A percentile compares a stretch with the other conserved stretches of the same genome.
These are phyloP conservation scores for Auxenochlorella pyrenoidosa DNA, from an alignment of 139 green algal species.

Conservation along the genomic window DNA sequence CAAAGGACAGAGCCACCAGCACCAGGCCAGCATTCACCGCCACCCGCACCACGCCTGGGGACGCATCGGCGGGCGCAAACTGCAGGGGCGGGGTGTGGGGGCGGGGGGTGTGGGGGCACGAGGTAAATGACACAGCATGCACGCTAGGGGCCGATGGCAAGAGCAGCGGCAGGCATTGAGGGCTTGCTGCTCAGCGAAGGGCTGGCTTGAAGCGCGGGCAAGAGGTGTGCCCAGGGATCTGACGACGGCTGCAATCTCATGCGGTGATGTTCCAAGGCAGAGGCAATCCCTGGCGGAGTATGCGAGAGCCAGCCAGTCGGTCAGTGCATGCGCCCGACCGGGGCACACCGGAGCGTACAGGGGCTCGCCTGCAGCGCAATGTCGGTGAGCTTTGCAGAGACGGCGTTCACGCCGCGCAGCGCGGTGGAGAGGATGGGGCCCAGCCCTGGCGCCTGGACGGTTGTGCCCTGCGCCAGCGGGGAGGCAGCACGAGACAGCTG, in stretches of 20 bases:
- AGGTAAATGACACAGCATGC: neutral
- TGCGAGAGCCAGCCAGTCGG: neutral
- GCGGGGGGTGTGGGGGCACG: neutral
- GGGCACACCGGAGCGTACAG: too few species aligned
- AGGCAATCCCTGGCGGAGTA: too few species aligned
- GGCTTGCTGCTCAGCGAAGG: too few species aligned
- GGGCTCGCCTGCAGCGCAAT: slow-evolving; percentile 1
- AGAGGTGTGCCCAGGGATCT: too few species aligned
- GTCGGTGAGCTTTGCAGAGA: neutral
- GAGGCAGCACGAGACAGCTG: too few species aligned
- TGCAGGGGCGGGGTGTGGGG: neutral
- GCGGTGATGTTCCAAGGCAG: too few species aligned
- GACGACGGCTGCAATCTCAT: too few species aligned
- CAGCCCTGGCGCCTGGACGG: neutral
- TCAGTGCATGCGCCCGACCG: too few species aligned
- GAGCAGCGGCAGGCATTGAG: neutral
- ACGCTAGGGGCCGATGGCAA: too few species aligned
- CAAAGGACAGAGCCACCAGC: slow-evolving; percentile 55
- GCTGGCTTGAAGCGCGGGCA: too few species aligned
- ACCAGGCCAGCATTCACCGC: slow-evolving; percentile 52
- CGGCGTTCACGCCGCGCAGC: neutral
- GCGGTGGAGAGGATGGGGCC: slow-evolving; percentile 1
- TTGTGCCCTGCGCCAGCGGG: neutral
- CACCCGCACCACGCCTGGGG: slow-evolving; percentile 36
- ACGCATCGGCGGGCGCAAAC: slow-evolving; percentile 20